Base-by-base conservation (phyloP, 2,329 filamentous ascomycete genomes). In the Juglanconis juglandina region DNA sequence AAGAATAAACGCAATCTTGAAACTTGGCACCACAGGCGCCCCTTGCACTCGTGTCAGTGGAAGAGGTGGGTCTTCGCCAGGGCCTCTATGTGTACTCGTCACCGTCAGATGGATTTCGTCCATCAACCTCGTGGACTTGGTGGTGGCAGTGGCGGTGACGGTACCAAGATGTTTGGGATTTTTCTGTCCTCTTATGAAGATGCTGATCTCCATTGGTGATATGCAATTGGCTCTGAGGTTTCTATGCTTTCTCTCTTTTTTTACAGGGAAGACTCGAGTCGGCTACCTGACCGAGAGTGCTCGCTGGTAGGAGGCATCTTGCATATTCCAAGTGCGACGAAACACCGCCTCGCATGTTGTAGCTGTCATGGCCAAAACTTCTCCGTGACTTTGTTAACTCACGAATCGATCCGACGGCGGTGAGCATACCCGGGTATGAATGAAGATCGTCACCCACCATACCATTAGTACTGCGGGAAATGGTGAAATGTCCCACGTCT, bases 41-140 rank as follows among this genome's bases (percentile, higher is more conserved):
- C 55, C 46, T 51, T 24, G 55, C 55, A 48, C 55, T 57, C 55
- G 55, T 57, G 55, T 57, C 48, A 57, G 55, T 57, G 17, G n/a
- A 34, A 17, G 34, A 7, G 9, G 53, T 56, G 53, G 53, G 44
- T 49, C 53, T 14, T 39, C n/a, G 35, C 35, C 24, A 11, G 35
- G 35, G 35, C 7, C 11, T 47, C 44, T 47, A 47, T 30, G 24
- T 24, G 24, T 24, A 24, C 24, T 47, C 44, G 44, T 24, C n/a
- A 30, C 44, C n/a, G 44, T 47, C 44, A n/a, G 24, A 24, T 47
- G 44, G n/a, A 24, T 30, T n/a, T 47, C 44, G n/a, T 24, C 5
- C 44, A 30, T 47, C 44, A 47, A 7, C 44, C 17, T 24, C 44
- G 10, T 47, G n/a, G n/a, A 24, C 44, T 1, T 47, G 44, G 11